Evolutionary conservation across 208 protist species (phyloP).

Genomic region (Angomonas ambiguus): DNA sequence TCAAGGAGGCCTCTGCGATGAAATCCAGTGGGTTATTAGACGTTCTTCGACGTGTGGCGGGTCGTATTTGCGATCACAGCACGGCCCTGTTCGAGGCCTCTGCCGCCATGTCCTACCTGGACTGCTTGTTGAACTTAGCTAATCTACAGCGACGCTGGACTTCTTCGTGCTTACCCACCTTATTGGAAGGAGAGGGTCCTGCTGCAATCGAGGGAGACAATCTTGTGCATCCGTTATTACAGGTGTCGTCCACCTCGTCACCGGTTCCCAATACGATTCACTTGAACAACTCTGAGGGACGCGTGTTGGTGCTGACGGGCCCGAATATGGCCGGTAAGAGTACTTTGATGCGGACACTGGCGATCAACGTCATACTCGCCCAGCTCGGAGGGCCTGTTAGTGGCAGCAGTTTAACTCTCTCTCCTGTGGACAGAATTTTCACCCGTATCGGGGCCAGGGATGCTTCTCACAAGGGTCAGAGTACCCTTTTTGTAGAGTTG

Average conservation of each 20-base stretch:
- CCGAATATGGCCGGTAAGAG: constrained; percentile 99
- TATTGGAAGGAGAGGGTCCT: neutral
- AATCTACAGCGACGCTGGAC: constrained; percentile 25
- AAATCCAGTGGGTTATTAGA: constrained; percentile 59
- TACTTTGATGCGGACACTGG: constrained; percentile 94
- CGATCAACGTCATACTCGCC: constrained; percentile 92
- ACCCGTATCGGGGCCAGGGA: constrained; percentile 97
- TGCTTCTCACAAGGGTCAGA: constrained; percentile 95
- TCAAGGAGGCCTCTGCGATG: constrained; percentile 51
- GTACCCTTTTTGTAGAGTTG: constrained; percentile 98
- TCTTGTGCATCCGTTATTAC: constrained; percentile 34
- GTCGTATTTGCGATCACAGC: constrained; percentile 64
- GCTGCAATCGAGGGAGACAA: constrained; percentile 20
- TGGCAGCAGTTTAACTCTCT: constrained; percentile 51
- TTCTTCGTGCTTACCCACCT: constrained; percentile 19
- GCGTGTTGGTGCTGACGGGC: constrained; percentile 93
- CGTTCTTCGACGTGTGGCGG: constrained; percentile 60
- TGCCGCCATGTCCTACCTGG: constrained; percentile 66
- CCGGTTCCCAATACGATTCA: constrained; percentile 63
- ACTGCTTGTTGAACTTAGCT: constrained; percentile 74
- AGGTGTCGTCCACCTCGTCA: constrained; percentile 24
- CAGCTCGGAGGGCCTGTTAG: constrained; percentile 97
- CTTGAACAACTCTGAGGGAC: constrained; percentile 30
- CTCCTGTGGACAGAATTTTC: constrained; percentile 95
- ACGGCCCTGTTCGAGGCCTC: constrained; percentile 51